Evolutionary conservation across 1,284 basidiomycete species (phyloP), one percentile per base, ranked within the genome.

Genomic region (Ustanciosporium gigantosporum): DNA sequence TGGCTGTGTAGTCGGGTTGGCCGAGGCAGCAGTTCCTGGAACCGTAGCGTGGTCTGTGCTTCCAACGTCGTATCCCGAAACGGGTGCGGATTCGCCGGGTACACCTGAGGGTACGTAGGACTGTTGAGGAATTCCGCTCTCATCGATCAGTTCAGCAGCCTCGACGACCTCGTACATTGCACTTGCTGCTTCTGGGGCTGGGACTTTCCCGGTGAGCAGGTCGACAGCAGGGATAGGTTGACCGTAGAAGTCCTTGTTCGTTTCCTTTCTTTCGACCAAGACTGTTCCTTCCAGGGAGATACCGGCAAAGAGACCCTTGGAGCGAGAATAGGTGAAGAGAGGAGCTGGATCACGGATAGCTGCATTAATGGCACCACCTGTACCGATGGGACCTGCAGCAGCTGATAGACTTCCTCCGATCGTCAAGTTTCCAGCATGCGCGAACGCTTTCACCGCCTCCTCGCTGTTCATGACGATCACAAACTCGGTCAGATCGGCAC

Each of bases 271-370:
- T 79, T 97, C 94, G 52, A 99, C 89, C 46, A 98, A 84, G 34
- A 85, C 89, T 0, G 94, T 96, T 1, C 95, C 95, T 79, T 98
- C 95, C 37, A 99, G 82, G 3, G 90, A 93, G 37, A 98, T 80
- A 20, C 94, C 94, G 2, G 93, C 94, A 70, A 94, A 99, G 34
- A 99, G 83, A 60, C 93, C 91, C 81, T 92, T 93, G 11, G 88
- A 91, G 79, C 93, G 89, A 17, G 89, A 92, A 80, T 97, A 97
- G 64, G 90, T 91, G 81, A 96, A 98, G 88, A 97, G 92, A 1
- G 93, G 93, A 11, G 94, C 87, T 0, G 94, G 92, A 78, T 94
- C 90, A 16, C 90, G 87, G 36, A 98, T 81, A 8, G 86, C 87
- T 0, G 91, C 86, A 69, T 93, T 87, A 7, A 96, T 86, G 48